Base-by-base conservation (phyloP, 768 basidiomycete species). In the Leccinellum rugosiceps region DNA sequence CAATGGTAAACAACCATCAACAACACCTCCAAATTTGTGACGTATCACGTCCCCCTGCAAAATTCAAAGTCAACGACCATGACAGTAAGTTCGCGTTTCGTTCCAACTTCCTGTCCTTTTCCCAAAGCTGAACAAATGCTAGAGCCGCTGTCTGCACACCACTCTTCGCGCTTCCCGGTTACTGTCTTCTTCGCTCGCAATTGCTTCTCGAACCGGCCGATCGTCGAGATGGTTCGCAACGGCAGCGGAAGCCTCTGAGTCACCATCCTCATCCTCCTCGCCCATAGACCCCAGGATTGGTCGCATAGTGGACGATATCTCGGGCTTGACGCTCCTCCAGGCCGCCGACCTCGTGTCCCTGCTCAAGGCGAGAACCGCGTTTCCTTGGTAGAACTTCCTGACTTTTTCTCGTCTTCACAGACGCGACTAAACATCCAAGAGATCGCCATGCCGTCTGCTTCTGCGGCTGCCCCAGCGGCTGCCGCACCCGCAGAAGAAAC, bases 381-480 rank as follows among this genome's bases (percentile, higher is more conserved):
- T 38, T 35, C 9, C 15, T 46, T 44, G 6, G 14, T 15, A 6
- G 15, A 34, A 6, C 15, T 35, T n/a, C 45, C 55, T 53, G 21
- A 58, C 51, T 9, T 19, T 41, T 41, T 8, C 7, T 17, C 21
- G 15, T 35, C 10, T 13, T 15, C 10, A 52, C 56, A 98, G 96
- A 80, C 92, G 50, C 87, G 90, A 58, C 74, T 99, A 58, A 98
- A 98, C 72, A 99, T 99, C 61, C 92, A 95, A 76, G 96, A 98
- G 78, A 92, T 98, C 68, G 93, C 94, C 17, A 83, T 97, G 81
- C 93, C 94, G 47, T 78, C 90, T 32, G 85, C 91, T 13, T 76
- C 89, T 26, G 79, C 86, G 17, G 77, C 84, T 9, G 76, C 84
- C 3, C 76, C 84, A 1, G 76, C 81, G 2, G 80, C 85, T 9